These are phyloP conservation scores for Thielaviopsis euricoi DNA, from an alignment of 2,329 filamentous ascomycete species.

Conservation along the genomic window DNA sequence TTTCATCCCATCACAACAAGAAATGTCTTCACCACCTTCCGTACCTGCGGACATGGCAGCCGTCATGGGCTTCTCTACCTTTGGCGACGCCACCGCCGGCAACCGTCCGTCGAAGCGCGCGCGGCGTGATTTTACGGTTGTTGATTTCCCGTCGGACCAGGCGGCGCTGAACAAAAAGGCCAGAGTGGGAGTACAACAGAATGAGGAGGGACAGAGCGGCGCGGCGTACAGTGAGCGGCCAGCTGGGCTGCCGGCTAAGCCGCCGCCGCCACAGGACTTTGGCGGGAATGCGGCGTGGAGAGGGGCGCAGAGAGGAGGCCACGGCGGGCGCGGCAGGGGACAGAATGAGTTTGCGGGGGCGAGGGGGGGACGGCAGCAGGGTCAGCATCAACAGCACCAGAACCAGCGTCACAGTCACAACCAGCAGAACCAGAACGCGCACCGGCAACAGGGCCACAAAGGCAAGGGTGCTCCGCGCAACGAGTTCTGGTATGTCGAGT, in stretches of 20 bases:
- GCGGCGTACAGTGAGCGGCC: neutral
- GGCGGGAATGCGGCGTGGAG: neutral
- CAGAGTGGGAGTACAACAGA: constrained; percentile 13
- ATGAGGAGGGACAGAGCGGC: no score
- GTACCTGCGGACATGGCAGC: constrained; percentile 41
- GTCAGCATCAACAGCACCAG: neutral
- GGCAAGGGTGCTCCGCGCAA: constrained; percentile 9
- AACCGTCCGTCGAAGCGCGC: constrained; percentile 47
- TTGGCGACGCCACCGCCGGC: constrained; percentile 36
- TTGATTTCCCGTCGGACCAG: neutral
- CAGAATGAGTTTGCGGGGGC: neutral
- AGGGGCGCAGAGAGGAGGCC: neutral
- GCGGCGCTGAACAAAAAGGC: constrained; percentile 17
- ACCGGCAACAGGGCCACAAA: neutral
- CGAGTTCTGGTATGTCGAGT: constrained; percentile 42
- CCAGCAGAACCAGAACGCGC: neutral
- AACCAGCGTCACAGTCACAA: neutral
- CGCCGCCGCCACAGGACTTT: neutral
- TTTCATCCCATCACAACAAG: neutral
- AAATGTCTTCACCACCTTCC: neutral
- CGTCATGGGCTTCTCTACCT: constrained; percentile 58
- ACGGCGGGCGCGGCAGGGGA: neutral
- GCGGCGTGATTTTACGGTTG: constrained; percentile 6
- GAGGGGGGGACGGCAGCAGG: no score
- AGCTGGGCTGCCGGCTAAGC: neutral